Conservation (phyloP, 2,329 filamentous ascomycete genomes). For the Paecilomyces niveus region DNA sequence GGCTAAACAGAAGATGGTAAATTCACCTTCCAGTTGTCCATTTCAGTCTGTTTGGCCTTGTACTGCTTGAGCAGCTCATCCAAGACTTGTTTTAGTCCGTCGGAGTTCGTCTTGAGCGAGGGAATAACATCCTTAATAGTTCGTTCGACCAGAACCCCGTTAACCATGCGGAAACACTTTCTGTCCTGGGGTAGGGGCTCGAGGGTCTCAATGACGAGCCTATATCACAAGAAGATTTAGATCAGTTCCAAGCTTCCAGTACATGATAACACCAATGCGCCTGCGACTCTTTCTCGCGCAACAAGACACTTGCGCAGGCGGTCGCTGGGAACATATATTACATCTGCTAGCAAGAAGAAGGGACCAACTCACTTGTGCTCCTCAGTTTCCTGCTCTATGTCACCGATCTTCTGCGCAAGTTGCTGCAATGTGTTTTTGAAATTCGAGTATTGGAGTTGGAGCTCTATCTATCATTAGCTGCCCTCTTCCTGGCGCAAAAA, state of each 20-base stretch:
- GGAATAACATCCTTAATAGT: constrained; percentile 91
- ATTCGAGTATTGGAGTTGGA: constrained; percentile 44
- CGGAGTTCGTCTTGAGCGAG: constrained; percentile 84
- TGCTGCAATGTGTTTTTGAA: constrained; percentile 73
- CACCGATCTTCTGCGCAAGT: constrained; percentile 91
- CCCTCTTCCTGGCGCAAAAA: neutral
- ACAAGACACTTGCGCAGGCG: neutral
- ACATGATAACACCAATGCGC: neutral
- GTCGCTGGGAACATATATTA: neutral
- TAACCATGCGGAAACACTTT: constrained; percentile 98
- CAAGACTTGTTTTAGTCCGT: constrained; percentile 86
- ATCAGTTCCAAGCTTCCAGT: neutral
- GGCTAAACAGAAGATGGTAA: neutral
- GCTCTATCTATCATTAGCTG: constrained; percentile 26
- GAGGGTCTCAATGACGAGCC: constrained; percentile 89
- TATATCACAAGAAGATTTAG: constrained; percentile 32
- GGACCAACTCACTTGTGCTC: constrained; percentile 77
- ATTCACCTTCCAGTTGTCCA: constrained; percentile 96
- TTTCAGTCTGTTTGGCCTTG: constrained; percentile 85
- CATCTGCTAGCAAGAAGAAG: constrained; percentile 4
- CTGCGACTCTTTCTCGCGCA: neutral
- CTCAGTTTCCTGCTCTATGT: constrained; percentile 94
- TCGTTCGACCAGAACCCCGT: constrained; percentile 88
- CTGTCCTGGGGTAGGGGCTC: constrained; percentile 73
- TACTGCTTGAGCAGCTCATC: constrained; percentile 96